These are phyloP conservation scores for Bonnemaisonia californica DNA, from an alignment of 31 red algal genomes.

Conservation along the genomic window DNA sequence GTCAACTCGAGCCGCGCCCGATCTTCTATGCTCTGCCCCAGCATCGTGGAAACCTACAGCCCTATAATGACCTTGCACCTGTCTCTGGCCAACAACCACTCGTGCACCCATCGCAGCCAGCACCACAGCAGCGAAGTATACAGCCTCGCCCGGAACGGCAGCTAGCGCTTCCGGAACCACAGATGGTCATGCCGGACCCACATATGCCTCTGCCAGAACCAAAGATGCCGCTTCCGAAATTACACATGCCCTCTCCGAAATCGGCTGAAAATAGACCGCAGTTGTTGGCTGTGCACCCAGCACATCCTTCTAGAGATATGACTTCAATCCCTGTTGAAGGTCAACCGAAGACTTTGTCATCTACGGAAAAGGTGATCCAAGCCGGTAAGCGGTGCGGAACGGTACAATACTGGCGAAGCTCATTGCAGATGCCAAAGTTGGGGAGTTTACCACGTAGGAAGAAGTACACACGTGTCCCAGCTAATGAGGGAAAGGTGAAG, in stretches of 20 bases:
- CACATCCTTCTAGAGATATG: too few species aligned
- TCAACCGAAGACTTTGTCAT: neutral
- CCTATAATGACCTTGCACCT: too few species aligned
- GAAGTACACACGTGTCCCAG: neutral
- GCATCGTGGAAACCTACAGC: neutral
- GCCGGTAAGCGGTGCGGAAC: constrained; percentile 10
- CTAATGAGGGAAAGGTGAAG: neutral
- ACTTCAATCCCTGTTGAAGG: neutral
- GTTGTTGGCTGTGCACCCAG: too few species aligned
- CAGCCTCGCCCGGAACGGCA: too few species aligned
- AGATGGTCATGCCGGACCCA: too few species aligned
- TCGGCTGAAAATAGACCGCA: too few species aligned
- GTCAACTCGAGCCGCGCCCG: neutral
- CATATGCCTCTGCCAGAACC: too few species aligned
- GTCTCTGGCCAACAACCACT: too few species aligned
- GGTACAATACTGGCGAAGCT: constrained; percentile 31
- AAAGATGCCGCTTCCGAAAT: too few species aligned
- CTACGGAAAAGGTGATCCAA: constrained; percentile 17
- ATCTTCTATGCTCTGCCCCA: neutral
- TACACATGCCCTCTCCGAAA: too few species aligned
- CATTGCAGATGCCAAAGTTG: constrained; percentile 37
- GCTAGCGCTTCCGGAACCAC: too few species aligned
- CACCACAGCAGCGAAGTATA: neutral
- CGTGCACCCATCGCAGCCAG: too few species aligned
- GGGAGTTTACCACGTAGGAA: neutral